Evolutionary conservation across 2,329 filamentous ascomycete genomes (phyloP).

Genomic region (Paecilomyces fulvus): DNA sequence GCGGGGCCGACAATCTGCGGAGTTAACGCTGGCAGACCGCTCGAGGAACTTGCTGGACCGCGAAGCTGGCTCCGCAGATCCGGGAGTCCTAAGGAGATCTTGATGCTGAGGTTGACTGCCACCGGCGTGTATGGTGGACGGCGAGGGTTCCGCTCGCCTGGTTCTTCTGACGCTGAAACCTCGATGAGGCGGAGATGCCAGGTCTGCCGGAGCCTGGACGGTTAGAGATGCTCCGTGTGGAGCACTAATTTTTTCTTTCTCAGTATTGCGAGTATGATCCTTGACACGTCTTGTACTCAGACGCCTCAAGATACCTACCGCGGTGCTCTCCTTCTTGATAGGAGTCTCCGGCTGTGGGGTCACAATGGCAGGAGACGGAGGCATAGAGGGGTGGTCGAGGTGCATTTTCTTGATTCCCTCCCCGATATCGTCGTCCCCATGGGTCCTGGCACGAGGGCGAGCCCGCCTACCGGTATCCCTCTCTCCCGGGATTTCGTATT

Average conservation of each 20-base stretch:
- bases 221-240: conserved; percentile 68
- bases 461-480: conserved; percentile 76
- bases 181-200: conserved; percentile 60
- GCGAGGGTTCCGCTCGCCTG: conserved; percentile 45
- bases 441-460: conserved; percentile 78
- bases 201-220: conserved; percentile 67
- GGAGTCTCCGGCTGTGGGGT: conserved; percentile 54
- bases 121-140: conserved; percentile 50
- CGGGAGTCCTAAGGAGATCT: conserved; percentile 68
- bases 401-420: conserved; percentile 63
- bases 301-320: conserved; percentile 72
- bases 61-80: conserved; percentile 51
- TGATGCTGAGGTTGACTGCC: conserved; percentile 62
- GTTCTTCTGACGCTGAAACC: conserved; percentile 75
- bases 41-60: conserved; percentile 63
- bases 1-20: conserved; percentile 64
- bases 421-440: conserved; percentile 84
- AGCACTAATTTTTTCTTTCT: conserved; percentile 47
- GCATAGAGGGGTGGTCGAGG: conserved; percentile 40
- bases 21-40: conserved; percentile 86
- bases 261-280: conserved; percentile 40
- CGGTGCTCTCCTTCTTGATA: conserved; percentile 76
- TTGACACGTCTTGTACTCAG: conserved; percentile 80
- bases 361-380: conserved; percentile 41
- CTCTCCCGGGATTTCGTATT: conserved; percentile 85